A percentile compares a stretch with the other conserved stretches of the same genome.
Conservation (phyloP, 192 early-diverging fungal genomes). For the Mortierella claussenii region DNA sequence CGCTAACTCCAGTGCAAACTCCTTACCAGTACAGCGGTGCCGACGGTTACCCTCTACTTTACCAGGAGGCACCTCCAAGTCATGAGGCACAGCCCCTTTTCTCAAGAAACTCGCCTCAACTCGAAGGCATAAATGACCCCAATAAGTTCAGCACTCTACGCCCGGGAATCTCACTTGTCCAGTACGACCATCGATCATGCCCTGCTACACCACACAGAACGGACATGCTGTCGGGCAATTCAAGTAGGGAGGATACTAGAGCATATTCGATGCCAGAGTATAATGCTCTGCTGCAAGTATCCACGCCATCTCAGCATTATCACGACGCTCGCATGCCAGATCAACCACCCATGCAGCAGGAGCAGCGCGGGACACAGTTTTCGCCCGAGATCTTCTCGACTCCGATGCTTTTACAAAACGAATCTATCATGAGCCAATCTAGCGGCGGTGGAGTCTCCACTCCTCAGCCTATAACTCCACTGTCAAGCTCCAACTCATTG, state of each 20-base stretch:
- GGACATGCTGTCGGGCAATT: neutral
- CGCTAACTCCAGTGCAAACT: no score
- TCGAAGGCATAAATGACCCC: no score
- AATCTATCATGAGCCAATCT: neutral
- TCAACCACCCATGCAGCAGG: neutral
- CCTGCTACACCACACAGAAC: neutral
- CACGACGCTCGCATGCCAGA: neutral
- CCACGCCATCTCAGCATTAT: no score
- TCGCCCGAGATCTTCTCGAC: conserved; percentile 10
- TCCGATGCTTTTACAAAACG: neutral
- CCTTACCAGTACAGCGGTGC: no score
- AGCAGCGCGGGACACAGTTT: neutral
- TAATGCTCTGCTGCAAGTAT: neutral
- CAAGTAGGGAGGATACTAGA: neutral
- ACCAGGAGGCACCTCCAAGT: no score
- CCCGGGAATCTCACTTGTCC: neutral
- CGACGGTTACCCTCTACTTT: no score
- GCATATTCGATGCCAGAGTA: neutral
- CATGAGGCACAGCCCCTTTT: no score
- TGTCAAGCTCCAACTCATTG: neutral
- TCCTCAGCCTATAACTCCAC: neutral
- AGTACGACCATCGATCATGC: neutral
- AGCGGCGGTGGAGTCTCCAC: neutral
- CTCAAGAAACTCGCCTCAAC: no score
- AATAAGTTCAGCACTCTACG: no score